phyloP scores from a whole-genome alignment of 2,329 filamentous ascomycete species.

The Septoria linicola region DNA sequence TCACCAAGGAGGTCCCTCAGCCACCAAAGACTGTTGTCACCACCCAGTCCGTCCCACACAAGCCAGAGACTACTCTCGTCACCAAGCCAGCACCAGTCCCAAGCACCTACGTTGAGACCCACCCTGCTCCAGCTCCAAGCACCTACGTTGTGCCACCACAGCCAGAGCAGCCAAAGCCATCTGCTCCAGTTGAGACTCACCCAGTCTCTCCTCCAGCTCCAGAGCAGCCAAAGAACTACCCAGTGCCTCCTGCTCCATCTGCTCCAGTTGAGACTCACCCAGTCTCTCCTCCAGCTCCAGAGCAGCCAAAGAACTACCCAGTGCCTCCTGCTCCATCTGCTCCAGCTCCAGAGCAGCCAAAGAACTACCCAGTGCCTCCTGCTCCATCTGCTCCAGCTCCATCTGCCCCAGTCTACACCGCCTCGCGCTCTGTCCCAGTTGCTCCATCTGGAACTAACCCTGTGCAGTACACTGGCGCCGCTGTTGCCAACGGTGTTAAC shows the following conservation, averaged over 20 bases:
- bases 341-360: constrained; percentile 5
- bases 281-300: not conserved
- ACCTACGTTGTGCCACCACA: not conserved
- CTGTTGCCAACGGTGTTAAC: constrained; percentile 10
- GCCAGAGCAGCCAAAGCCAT: constrained; percentile 1
- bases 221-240: constrained; percentile 2
- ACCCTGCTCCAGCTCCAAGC: constrained; percentile 1
- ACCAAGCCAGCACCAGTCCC: not conserved
- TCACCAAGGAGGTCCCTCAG: constrained; percentile 7
- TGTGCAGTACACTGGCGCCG: constrained; percentile 19
- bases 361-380: no score
- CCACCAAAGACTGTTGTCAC: constrained; percentile 6
- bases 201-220: not conserved
- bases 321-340: not conserved
- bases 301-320: constrained; percentile 2
- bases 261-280: no score
- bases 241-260: not conserved
- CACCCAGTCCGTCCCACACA: not conserved
- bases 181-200: constrained; percentile 5
- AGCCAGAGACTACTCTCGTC: constrained; percentile 6
- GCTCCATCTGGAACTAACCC: not conserved
- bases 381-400: not conserved
- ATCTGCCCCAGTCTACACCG: not conserved
- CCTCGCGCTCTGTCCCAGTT: constrained; percentile 2
- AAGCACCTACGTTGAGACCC: not conserved